Evolutionary conservation across 2,329 filamentous ascomycete genomes (phyloP).

Genomic region (Hypoxylon sp.): DNA sequence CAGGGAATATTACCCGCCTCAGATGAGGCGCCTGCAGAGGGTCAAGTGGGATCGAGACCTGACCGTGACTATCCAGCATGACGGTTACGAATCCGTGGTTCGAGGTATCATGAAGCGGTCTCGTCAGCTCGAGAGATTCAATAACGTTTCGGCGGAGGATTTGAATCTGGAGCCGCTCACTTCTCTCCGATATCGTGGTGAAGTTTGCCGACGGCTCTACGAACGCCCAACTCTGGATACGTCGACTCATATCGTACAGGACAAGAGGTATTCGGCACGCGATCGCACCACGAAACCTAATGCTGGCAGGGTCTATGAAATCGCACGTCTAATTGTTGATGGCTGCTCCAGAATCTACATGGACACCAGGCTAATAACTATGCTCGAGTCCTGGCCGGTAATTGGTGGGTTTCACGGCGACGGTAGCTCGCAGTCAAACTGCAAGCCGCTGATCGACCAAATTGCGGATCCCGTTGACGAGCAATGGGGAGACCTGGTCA

Average conservation of each 20-base stretch:
- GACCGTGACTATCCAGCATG: slow-evolving; percentile 57
- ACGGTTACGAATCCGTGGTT: slow-evolving; percentile 52
- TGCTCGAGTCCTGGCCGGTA: slow-evolving; percentile 48
- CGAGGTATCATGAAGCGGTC: slow-evolving; percentile 52
- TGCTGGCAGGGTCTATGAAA: slow-evolving; percentile 38
- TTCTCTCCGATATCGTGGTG: slow-evolving; percentile 42
- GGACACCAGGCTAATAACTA: slow-evolving; percentile 7
- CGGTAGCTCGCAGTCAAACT: not conserved
- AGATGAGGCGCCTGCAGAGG: slow-evolving; percentile 53
- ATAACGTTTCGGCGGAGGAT: not conserved
- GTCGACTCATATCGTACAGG: slow-evolving; percentile 18
- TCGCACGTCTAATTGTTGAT: slow-evolving; percentile 37
- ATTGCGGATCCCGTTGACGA: slow-evolving; percentile 49
- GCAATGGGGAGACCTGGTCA: slow-evolving; percentile 50
- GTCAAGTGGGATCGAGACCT: slow-evolving; percentile 54
- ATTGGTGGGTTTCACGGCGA: slow-evolving; percentile 50
- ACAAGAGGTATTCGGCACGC: slow-evolving; percentile 42
- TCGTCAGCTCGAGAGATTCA: slow-evolving; percentile 45
- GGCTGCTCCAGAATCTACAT: slow-evolving; percentile 27
- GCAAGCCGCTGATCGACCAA: slow-evolving; percentile 44
- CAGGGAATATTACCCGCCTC: slow-evolving; percentile 56
- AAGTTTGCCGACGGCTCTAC: slow-evolving; percentile 38
- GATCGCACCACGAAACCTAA: slow-evolving; percentile 31
- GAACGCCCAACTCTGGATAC: slow-evolving; percentile 31
- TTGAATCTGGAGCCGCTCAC: not conserved